A percentile compares a stretch with the other conserved stretches of the same genome.
Evolutionary conservation across 176 grass and related monocot genomes (phyloP).

Genomic region (Puya raimondii): DNA sequence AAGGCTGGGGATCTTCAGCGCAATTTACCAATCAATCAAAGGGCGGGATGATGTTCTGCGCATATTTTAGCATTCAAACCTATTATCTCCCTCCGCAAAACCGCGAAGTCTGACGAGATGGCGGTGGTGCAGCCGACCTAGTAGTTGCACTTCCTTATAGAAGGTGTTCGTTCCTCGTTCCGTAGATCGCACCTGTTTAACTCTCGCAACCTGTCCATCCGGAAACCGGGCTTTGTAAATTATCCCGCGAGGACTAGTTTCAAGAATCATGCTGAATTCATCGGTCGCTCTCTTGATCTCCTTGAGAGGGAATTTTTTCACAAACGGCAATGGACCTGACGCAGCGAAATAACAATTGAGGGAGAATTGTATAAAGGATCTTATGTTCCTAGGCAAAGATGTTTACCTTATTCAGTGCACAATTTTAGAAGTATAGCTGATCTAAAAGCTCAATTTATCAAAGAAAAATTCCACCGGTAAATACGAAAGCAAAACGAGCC

Average conservation of each 20-base stretch:
- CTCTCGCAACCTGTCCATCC: conserved; percentile 57
- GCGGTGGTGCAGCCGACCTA: conserved; percentile 71
- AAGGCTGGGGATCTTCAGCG: no score
- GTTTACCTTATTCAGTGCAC: no score
- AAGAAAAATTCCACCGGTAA: no score
- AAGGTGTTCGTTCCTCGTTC: conserved; percentile 30
- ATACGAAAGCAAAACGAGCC: no score
- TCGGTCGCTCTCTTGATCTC: conserved; percentile 72
- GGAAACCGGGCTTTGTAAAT: conserved; percentile 73
- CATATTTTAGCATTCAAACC: conserved; percentile 17
- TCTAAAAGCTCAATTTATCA: no score
- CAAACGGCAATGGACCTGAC: conserved; percentile 46
- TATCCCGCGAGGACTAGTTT: conserved; percentile 34
- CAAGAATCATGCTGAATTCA: conserved; percentile 54
- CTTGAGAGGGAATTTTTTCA: conserved; percentile 51
- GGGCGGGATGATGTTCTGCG: no score
- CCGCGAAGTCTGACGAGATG: conserved; percentile 76
- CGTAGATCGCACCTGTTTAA: conserved; percentile 26
- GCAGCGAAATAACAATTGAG: background rate
- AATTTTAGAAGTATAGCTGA: no score
- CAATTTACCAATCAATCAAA: no score
- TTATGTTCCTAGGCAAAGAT: no score
- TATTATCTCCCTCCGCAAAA: conserved; percentile 50
- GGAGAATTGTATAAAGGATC: no score
- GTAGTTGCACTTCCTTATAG: conserved; percentile 59